phyloP scores from a whole-genome alignment of 306 rosid species.

The Aeschynomene evenia region DNA sequence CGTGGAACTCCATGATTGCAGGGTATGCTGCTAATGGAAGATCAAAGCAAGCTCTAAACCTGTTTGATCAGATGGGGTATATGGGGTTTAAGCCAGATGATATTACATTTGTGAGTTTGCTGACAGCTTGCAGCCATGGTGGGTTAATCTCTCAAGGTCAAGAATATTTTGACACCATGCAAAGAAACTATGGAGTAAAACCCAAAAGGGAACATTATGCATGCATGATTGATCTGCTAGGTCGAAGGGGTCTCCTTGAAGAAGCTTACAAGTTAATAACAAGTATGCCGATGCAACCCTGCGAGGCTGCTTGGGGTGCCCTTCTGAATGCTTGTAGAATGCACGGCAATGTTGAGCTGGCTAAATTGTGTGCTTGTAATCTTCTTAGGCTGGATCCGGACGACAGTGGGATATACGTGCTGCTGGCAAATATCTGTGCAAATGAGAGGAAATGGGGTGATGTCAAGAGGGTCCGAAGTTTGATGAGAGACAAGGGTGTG shows the following conservation, averaged over 20 bases:
- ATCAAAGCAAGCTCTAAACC: slow-evolving; percentile 48
- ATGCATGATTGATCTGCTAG: slow-evolving; percentile 69
- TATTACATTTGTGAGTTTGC: slow-evolving; percentile 62
- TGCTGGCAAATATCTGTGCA: slow-evolving; percentile 63
- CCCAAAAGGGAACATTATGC: slow-evolving; percentile 68
- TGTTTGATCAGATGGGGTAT: slow-evolving; percentile 52
- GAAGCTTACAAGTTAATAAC: slow-evolving; percentile 63
- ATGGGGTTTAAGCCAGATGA: slow-evolving; percentile 50
- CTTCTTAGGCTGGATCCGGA: slow-evolving; percentile 61
- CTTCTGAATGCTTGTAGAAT: slow-evolving; percentile 69
- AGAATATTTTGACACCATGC: slow-evolving; percentile 56
- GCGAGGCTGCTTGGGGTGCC: slow-evolving; percentile 83
- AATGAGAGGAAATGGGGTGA: slow-evolving; percentile 61
- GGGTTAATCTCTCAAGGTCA: slow-evolving; percentile 58
- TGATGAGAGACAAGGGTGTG: slow-evolving; percentile 78
- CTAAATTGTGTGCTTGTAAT: slow-evolving; percentile 51
- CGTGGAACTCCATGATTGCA: slow-evolving; percentile 76
- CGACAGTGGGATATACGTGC: slow-evolving; percentile 66
- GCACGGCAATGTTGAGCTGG: slow-evolving; percentile 64
- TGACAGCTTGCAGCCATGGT: slow-evolving; percentile 78
- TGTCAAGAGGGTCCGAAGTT: slow-evolving; percentile 60
- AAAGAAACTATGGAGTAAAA: slow-evolving; percentile 45
- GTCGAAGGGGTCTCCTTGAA: slow-evolving; percentile 59
- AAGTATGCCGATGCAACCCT: slow-evolving; percentile 68
- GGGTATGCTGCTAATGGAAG: slow-evolving; percentile 66